Conservation (phyloP, 305 asterid genomes). For the Solanum hybrid region DNA sequence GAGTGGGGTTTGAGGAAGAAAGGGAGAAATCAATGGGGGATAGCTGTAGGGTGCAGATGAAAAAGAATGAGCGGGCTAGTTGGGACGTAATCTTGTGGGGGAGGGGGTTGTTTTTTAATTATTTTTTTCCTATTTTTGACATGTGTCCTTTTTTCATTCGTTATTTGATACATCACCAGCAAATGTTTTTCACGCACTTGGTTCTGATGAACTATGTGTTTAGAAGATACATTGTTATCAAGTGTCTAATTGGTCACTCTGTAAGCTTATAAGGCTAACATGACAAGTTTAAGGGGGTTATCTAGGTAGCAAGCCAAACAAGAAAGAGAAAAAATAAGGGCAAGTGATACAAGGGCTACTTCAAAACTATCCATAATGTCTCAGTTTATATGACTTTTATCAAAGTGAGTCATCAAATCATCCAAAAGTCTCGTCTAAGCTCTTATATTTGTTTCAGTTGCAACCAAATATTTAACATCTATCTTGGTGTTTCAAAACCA, state of each 20-base stretch:
- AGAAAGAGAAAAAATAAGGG: not conserved
- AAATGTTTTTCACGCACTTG: not conserved
- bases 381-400: not conserved
- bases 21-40: not conserved
- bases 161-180: not conserved
- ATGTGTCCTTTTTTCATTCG: not conserved
- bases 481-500: not conserved
- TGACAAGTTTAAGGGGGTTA: not conserved
- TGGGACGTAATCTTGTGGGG: not conserved
- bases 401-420: not conserved
- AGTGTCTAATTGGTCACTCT: not conserved
- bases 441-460: not conserved
- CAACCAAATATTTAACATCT: not conserved
- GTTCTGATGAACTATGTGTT: not conserved
- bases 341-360: not conserved
- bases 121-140: not conserved
- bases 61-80: not conserved
- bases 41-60: not conserved
- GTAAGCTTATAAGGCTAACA: not conserved
- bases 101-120: not conserved
- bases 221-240: not conserved
- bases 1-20: not conserved
- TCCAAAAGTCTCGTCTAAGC: not conserved
- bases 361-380: not conserved
- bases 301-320: not conserved